A percentile compares a stretch with the other conserved stretches of the same genome.
Evolutionary conservation across 2,329 filamentous ascomycete genomes (phyloP).

Genomic region (Rhinocladiella similis): DNA sequence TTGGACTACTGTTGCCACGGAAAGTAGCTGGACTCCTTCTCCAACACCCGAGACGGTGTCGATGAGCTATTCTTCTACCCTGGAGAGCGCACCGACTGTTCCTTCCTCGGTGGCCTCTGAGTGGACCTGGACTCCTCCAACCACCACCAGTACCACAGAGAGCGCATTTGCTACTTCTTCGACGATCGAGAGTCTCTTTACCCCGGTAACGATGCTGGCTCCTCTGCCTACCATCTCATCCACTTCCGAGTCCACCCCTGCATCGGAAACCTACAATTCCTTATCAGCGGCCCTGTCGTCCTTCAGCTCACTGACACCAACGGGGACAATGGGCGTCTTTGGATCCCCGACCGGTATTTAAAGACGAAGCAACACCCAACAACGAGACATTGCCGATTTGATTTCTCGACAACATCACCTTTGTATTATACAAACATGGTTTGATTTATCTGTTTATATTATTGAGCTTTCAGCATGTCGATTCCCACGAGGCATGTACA

Average conservation of each 20-base stretch:
- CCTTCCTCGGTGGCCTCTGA: neutral
- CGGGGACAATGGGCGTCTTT: neutral
- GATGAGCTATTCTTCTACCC: neutral
- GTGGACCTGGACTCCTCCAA: neutral
- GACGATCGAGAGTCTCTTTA: neutral
- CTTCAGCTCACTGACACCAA: neutral
- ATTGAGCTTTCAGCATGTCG: too few relatives aligned
- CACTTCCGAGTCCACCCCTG: neutral
- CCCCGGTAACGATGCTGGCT: neutral
- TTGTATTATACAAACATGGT: neutral
- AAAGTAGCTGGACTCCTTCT: neutral
- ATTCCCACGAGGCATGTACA: too few relatives aligned
- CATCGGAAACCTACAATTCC: neutral
- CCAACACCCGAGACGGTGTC: neutral
- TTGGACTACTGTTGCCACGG: slow-evolving; percentile 9
- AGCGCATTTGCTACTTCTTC: neutral
- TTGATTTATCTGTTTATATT: too few relatives aligned
- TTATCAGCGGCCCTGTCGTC: neutral
- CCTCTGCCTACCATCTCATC: neutral
- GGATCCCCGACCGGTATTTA: neutral
- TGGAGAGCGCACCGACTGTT: neutral
- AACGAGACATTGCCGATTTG: neutral
- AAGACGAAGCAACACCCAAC: neutral
- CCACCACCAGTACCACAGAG: neutral
- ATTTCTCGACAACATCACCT: neutral